A percentile compares a stretch with the other conserved stretches of the same genome.
Conservation (phyloP, 768 basidiomycete species). For the Collybia sp. region DNA sequence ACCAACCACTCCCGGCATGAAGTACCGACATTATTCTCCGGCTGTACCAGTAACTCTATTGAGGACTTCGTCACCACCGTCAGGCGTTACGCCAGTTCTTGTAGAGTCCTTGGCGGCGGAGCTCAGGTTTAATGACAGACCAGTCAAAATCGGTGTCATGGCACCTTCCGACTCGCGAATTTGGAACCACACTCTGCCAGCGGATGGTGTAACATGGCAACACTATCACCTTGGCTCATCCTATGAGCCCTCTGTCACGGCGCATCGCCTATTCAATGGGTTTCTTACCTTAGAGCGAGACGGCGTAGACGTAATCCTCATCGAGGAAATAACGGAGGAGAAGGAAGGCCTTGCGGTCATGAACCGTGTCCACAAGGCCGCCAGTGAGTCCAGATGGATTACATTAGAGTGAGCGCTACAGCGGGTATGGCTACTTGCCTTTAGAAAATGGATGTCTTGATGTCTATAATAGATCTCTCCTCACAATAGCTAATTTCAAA, state of each 20-base stretch:
- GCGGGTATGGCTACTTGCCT: too few species aligned
- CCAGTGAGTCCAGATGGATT: constrained; percentile 49
- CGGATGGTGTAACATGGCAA: constrained; percentile 46
- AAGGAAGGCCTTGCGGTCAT: constrained; percentile 89
- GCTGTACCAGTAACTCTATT: constrained; percentile 80
- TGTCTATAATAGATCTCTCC: too few species aligned
- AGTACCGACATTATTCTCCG: constrained; percentile 96
- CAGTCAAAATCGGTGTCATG: constrained; percentile 64
- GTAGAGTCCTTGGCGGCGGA: constrained; percentile 37
- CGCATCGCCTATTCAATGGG: constrained; percentile 84
- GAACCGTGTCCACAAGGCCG: constrained; percentile 91
- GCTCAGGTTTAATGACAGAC: constrained; percentile 30
- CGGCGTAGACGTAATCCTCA: constrained; percentile 77
- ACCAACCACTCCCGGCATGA: constrained; percentile 98
- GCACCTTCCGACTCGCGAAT: constrained; percentile 54
- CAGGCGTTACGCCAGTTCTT: constrained; percentile 21
- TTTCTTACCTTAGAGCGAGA: constrained; percentile 72
- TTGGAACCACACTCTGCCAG: constrained; percentile 24
- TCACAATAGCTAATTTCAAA: too few species aligned
- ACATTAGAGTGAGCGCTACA: constrained; percentile 6
- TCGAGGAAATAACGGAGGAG: constrained; percentile 79
- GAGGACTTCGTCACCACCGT: constrained; percentile 43
- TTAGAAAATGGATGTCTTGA: too few species aligned
- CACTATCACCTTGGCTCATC: constrained; percentile 47
- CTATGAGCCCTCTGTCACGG: constrained; percentile 60